These are phyloP conservation scores for Linnemannia elongata DNA, from an alignment of 192 early-diverging fungal species.

Conservation along the genomic window DNA sequence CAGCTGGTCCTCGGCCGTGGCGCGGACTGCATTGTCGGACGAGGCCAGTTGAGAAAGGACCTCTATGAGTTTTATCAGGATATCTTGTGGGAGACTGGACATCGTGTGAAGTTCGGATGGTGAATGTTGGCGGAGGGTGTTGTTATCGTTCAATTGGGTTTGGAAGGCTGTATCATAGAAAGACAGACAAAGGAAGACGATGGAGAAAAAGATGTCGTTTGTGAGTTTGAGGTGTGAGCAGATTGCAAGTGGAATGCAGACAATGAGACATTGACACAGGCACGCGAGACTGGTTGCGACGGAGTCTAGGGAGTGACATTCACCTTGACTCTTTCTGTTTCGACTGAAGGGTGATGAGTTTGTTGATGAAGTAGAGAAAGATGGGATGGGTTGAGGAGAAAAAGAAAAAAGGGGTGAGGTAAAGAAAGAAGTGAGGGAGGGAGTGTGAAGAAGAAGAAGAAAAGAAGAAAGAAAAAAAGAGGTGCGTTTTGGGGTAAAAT, in stretches of 20 bases:
- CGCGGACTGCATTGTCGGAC: constrained; percentile 62
- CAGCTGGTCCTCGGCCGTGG: constrained; percentile 63
- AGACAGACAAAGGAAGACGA: no score
- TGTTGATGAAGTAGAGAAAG: neutral
- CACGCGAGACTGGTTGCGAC: neutral
- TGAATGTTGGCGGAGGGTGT: neutral
- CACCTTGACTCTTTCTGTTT: neutral
- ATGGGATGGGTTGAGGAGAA: neutral
- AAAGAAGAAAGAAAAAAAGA: neutral
- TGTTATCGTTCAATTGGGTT: neutral
- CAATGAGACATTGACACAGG: neutral
- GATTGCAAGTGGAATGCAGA: no score
- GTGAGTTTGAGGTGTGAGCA: no score
- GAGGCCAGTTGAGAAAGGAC: constrained; percentile 63
- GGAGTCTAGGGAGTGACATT: neutral
- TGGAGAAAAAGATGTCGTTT: no score
- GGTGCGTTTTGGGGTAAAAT: neutral
- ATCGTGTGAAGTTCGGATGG: neutral
- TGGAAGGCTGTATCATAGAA: neutral
- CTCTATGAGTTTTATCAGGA: constrained; percentile 59
- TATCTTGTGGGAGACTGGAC: constrained; percentile 48
- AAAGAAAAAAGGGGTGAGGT: neutral
- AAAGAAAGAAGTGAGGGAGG: neutral
- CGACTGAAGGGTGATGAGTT: neutral
- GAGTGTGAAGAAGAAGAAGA: neutral